Evolutionary conservation across 23 red algal genomes (phyloP).

Genomic region (Gracilaria caudata): DNA sequence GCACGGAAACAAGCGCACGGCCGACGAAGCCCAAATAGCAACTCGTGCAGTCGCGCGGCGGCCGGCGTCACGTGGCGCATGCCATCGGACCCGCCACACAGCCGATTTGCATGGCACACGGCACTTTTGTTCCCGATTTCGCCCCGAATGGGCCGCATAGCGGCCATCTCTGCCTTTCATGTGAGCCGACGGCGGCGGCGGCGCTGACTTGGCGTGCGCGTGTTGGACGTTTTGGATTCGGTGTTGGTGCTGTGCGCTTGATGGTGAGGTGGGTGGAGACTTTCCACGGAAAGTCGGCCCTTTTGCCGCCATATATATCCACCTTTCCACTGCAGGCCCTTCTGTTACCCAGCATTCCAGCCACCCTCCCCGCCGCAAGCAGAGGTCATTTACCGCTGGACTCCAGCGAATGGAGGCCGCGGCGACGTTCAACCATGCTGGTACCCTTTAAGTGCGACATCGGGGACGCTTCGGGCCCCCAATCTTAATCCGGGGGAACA

Average conservation of each 20-base stretch:
- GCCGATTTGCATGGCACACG: not conserved
- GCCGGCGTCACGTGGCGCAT: constrained; percentile 21
- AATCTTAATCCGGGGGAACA: too few species aligned
- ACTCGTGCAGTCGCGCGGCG: not conserved
- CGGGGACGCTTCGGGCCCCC: too few species aligned
- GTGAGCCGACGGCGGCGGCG: not conserved
- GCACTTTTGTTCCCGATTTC: not conserved
- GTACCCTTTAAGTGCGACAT: too few species aligned
- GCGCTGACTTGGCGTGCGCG: not conserved
- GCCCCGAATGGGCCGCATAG: not conserved
- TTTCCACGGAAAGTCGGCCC: not conserved
- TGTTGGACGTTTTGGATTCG: not conserved
- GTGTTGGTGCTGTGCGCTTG: not conserved
- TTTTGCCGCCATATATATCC: not conserved
- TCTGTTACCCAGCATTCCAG: too few species aligned
- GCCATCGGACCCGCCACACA: not conserved
- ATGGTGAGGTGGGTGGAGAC: not conserved
- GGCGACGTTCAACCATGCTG: too few species aligned
- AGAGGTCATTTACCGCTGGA: too few species aligned
- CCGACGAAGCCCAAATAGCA: constrained; percentile 14
- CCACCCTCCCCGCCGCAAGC: too few species aligned
- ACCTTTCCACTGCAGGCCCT: too few species aligned
- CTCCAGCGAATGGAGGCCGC: too few species aligned
- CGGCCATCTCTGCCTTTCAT: not conserved
- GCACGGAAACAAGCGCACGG: not conserved